phyloP scores from a whole-genome alignment of 2,329 filamentous ascomycete species.

The Penicillium freii region DNA sequence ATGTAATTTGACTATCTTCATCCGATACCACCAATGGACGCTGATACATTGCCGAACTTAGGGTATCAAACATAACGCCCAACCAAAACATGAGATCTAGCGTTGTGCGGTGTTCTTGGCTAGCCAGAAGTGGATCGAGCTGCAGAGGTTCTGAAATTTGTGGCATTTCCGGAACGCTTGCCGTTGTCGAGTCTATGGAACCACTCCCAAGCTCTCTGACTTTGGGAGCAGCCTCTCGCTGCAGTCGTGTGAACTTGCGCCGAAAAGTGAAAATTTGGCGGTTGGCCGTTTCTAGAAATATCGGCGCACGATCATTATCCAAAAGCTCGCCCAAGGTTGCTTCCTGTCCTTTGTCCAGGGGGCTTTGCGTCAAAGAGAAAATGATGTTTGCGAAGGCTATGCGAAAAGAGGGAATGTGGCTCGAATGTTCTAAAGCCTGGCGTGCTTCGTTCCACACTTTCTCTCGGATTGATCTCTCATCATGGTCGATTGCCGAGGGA shows the following conservation, averaged over 20 bases:
- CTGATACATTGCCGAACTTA: conserved; percentile 55
- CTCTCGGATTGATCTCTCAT: conserved; percentile 41
- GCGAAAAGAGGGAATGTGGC: conserved; percentile 46
- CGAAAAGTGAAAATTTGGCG: conserved; percentile 38
- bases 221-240: conserved; percentile 11
- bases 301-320: conserved; percentile 31
- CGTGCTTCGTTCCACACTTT: conserved; percentile 46
- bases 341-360: conserved; percentile 28
- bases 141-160: not conserved
- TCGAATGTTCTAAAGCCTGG: conserved; percentile 38
- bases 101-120: conserved; percentile 44
- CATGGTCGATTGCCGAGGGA: conserved; percentile 18
- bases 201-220: not conserved
- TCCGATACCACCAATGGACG: conserved; percentile 47
- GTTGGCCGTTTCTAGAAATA: conserved; percentile 42
- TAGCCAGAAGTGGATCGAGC: conserved; percentile 15
- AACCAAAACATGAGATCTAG: conserved; percentile 59
- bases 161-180: not conserved
- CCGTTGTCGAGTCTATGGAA: not conserved
- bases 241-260: conserved; percentile 21
- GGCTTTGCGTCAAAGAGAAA: conserved; percentile 47
- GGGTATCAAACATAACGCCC: conserved; percentile 59
- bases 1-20: conserved; percentile 45
- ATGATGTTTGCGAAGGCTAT: conserved; percentile 48
- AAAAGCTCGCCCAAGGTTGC: conserved; percentile 18